Evolutionary conservation across 768 basidiomycete species (phyloP), one percentile per base, ranked within the genome.

Genomic region (Cyclocybe cylindracea): DNA sequence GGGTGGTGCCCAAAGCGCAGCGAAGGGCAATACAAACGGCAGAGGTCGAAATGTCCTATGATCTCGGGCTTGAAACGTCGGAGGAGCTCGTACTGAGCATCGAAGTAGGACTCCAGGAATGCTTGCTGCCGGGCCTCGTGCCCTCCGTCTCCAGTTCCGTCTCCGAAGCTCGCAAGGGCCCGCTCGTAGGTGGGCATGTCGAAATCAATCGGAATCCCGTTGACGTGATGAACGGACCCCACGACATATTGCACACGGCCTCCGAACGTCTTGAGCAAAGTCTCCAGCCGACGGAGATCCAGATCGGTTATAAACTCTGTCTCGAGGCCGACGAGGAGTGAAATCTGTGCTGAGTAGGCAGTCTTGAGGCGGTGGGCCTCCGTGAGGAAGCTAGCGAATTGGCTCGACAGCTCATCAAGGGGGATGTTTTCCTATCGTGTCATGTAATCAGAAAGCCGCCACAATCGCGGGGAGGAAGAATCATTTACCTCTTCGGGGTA

Each of bases 21-120:
- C 14, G 68, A 54, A 3, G 95, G 94, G 18, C 75, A 75, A 75
- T 90, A 98, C 7, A 99, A 78, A 1, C 94, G 82, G 67, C 92
- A 95, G 0, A 98, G 80, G 70, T 98, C 96, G 57, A 98, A 76
- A 70, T 99, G 97, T 1, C 94, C 97, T 46, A 99, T 78, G 44
- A 98, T 76, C 66, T 95, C 92, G 13, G 97, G 97, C 48, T 78
- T 81, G 66, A 91, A 85, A 19, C 80, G 78, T 42, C 72, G 62
- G 37, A 98, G 56, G 41, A 99, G 70, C 39, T 79, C 73, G 67
- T 80, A 84, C 60, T 99, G 97, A 8, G 85, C 82, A 63, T 98
- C 94, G 55, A 98, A 87, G 72, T 98, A 99, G 9, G 77, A 66
- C 10, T 70, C 76, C 4, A 91, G 73, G 61, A 89, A 83, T 10